phyloP scores from a whole-genome alignment of 2,329 filamentous ascomycete genomes.

The Aureobasidium pullulans region DNA sequence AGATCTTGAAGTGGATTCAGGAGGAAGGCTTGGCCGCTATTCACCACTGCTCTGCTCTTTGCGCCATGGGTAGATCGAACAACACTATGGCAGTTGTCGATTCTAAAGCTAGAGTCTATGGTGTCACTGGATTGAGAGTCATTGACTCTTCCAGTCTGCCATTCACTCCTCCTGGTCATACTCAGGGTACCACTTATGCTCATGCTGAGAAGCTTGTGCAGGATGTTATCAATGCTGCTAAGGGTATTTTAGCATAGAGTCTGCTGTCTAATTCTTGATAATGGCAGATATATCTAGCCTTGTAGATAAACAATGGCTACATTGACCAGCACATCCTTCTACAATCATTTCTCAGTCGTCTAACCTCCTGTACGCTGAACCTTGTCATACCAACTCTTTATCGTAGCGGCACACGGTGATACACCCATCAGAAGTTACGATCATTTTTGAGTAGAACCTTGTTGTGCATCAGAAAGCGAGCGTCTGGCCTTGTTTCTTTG shows the following conservation, averaged over 20 bases:
- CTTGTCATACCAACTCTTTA: no score
- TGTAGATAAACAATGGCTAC: no score
- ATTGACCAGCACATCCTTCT: no score
- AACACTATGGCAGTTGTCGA: conserved; percentile 32
- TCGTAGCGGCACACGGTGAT: no score
- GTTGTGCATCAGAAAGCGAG: no score
- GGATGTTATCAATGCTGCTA: background rate
- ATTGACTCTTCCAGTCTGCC: conserved; percentile 31
- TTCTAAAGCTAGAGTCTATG: conserved; percentile 29
- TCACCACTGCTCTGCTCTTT: background rate
- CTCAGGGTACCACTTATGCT: conserved; percentile 22
- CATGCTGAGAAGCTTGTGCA: background rate
- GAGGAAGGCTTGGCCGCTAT: background rate
- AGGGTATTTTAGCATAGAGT: background rate
- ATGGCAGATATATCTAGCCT: no score
- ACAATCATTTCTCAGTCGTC: no score
- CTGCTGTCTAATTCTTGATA: no score
- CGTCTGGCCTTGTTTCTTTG: no score
- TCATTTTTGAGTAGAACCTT: no score
- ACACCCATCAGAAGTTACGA: no score
- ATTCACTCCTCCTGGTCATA: conserved; percentile 31
- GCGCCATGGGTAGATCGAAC: conserved; percentile 22
- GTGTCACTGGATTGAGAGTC: conserved; percentile 31
- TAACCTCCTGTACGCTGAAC: no score
- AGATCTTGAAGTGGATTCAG: conserved; percentile 4